phyloP scores from a whole-genome alignment of 2,329 filamentous ascomycete genomes.

The Penicillium hordei region DNA sequence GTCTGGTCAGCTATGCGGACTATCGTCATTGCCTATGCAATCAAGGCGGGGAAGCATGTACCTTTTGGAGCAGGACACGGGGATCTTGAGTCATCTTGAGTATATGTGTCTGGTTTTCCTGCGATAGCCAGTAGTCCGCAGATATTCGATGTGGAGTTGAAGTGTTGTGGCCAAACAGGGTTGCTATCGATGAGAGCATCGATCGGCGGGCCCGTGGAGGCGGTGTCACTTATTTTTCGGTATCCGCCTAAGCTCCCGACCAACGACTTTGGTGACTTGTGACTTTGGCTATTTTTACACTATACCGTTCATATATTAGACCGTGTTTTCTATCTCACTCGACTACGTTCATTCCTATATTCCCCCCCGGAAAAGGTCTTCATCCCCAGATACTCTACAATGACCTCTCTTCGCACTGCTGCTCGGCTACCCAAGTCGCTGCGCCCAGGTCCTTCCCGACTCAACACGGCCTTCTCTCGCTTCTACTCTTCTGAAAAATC shows the following conservation, averaged over 20 bases:
- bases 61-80: conserved; percentile 75
- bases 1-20: conserved; percentile 28
- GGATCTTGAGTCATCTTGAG: conserved; percentile 71
- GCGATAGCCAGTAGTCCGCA: conserved; percentile 2
- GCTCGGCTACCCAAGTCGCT: conserved; percentile 18
- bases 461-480: conserved; percentile 11
- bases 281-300: neutral
- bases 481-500: conserved; percentile 27
- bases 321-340: neutral
- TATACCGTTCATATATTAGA: neutral
- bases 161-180: conserved; percentile 19
- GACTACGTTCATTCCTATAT: neutral
- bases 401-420: conserved; percentile 18
- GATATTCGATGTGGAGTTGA: conserved; percentile 14
- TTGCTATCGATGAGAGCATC: conserved; percentile 21
- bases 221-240: conserved; percentile 21
- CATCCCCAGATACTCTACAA: neutral
- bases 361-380: neutral
- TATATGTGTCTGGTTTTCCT: conserved; percentile 1
- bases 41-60: conserved; percentile 36
- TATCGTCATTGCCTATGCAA: conserved; percentile 27
- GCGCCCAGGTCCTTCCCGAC: neutral
- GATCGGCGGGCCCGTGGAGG: conserved; percentile 25
- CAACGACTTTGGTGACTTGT: neutral
- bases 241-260: conserved; percentile 12